Evolutionary conservation across 495 filamentous ascomycete genomes (phyloP).

Genomic region (Penicillium pancosmium): DNA sequence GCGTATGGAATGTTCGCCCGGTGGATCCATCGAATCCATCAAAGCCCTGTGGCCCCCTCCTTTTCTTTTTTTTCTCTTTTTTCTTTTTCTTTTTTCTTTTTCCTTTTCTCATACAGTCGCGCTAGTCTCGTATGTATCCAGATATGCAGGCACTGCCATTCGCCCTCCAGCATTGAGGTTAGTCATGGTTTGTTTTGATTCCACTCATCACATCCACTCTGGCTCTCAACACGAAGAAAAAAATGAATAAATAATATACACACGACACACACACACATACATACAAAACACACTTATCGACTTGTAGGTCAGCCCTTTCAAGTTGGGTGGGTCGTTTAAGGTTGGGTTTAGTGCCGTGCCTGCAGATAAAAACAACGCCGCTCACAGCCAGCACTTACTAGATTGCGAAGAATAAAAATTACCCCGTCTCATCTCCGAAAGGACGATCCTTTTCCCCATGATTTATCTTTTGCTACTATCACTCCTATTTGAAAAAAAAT

Average conservation of each 20-base stretch:
- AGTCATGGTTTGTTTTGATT: constrained; percentile 1
- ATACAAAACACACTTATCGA: neutral
- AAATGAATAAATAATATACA: too few relatives aligned
- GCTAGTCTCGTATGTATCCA: neutral
- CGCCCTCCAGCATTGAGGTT: neutral
- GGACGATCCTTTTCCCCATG: neutral
- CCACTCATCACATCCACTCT: constrained; percentile 1
- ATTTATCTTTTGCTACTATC: neutral
- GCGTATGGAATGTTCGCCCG: constrained; percentile 33
- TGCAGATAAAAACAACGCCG: constrained; percentile 26
- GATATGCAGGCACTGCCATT: neutral
- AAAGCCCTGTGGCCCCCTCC: neutral
- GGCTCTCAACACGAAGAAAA: neutral
- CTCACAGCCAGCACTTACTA: constrained; percentile 11
- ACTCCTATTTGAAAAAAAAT: too few relatives aligned
- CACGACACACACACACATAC: neutral
- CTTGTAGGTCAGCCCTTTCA: constrained; percentile 2
- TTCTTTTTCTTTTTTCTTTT: neutral
- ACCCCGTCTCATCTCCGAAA: neutral
- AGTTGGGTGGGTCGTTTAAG: constrained; percentile 26
- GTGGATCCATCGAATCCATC: constrained; percentile 25
- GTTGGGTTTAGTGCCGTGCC: constrained; percentile 33
- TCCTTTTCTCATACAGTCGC: neutral
- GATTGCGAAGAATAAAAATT: neutral
- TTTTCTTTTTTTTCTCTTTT: neutral